phyloP scores from a whole-genome alignment of 1,284 basidiomycete genomes.

The Ceratobasidium theobromae region DNA sequence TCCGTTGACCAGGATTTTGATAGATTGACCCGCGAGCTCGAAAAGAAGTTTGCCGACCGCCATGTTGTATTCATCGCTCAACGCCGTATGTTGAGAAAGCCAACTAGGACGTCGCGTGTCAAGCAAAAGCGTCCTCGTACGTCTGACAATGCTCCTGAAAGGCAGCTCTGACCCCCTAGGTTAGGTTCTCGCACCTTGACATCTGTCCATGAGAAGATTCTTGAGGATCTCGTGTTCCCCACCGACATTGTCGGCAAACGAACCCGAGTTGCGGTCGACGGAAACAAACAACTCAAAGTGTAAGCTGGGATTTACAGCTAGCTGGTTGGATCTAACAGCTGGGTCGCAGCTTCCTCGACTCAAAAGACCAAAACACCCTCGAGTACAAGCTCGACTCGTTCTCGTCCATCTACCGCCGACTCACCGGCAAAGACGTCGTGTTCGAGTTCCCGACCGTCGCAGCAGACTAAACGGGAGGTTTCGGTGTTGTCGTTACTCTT shows the following conservation, averaged over 20 bases:
- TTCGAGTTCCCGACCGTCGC: constrained; percentile 75
- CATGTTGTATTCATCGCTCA: constrained; percentile 99
- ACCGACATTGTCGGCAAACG: constrained; percentile 99
- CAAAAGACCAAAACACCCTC: constrained; percentile 96
- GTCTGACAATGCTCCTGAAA: neutral
- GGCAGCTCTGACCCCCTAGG: neutral
- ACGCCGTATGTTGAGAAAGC: constrained; percentile 97
- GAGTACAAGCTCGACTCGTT: constrained; percentile 99
- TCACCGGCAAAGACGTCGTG: constrained; percentile 93
- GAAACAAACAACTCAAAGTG: constrained; percentile 93
- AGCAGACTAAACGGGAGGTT: constrained; percentile 28
- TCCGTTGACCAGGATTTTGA: neutral
- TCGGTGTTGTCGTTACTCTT: constrained; percentile 11
- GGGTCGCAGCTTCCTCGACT: constrained; percentile 81
- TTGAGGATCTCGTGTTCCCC: constrained; percentile 99
- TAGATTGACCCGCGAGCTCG: constrained; percentile 97
- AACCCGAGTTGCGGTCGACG: constrained; percentile 87
- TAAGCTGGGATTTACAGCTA: constrained; percentile 49
- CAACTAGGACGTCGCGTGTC: constrained; percentile 88
- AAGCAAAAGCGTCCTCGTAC: constrained; percentile 93
- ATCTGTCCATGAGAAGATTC: constrained; percentile 95
- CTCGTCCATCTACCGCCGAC: constrained; percentile 89
- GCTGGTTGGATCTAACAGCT: neutral
- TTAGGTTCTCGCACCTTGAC: constrained; percentile 87
- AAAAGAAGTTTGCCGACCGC: constrained; percentile 99